Conservation (phyloP, 1,284 basidiomycete genomes). For the Cryptococcus neoformans region DNA sequence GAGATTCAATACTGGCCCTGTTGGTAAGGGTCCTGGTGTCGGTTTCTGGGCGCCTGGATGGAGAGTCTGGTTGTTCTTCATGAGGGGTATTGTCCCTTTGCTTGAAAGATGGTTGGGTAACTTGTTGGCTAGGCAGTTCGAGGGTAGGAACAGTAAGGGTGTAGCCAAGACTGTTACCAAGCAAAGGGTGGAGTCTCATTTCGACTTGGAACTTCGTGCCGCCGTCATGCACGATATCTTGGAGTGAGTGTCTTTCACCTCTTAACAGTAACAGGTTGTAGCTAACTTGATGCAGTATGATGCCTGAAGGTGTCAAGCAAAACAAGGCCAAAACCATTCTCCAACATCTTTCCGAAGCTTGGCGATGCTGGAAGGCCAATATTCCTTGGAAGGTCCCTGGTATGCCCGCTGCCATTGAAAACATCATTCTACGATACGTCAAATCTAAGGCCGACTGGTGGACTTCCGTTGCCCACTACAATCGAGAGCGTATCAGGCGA, state of each 20-base stretch:
- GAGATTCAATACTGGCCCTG: slow-evolving; percentile 94
- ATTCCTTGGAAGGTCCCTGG: slow-evolving; percentile 57
- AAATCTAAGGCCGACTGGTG: slow-evolving; percentile 99
- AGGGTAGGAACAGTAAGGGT: slow-evolving; percentile 94
- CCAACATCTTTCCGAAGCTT: slow-evolving; percentile 96
- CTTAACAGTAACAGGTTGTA: not conserved
- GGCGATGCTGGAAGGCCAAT: slow-evolving; percentile 99
- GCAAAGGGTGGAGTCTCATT: slow-evolving; percentile 98
- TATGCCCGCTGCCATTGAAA: slow-evolving; percentile 88
- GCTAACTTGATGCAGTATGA: slow-evolving; percentile 55
- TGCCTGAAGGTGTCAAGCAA: slow-evolving; percentile 98
- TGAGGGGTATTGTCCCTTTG: slow-evolving; percentile 96
- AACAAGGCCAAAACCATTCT: slow-evolving; percentile 99
- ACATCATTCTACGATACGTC: slow-evolving; percentile 98
- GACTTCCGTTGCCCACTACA: slow-evolving; percentile 76
- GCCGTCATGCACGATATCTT: slow-evolving; percentile 99
- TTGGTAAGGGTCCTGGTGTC: slow-evolving; percentile 98
- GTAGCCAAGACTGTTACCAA: slow-evolving; percentile 96
- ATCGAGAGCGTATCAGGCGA: slow-evolving; percentile 59
- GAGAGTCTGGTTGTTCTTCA: slow-evolving; percentile 99
- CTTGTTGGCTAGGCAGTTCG: slow-evolving; percentile 95
- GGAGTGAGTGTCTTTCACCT: slow-evolving; percentile 50
- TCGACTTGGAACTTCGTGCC: slow-evolving; percentile 94
- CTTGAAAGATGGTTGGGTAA: slow-evolving; percentile 98
- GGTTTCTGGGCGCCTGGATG: slow-evolving; percentile 99